Conservation (phyloP, 306 rosid species). For the Argentina anserina region DNA sequence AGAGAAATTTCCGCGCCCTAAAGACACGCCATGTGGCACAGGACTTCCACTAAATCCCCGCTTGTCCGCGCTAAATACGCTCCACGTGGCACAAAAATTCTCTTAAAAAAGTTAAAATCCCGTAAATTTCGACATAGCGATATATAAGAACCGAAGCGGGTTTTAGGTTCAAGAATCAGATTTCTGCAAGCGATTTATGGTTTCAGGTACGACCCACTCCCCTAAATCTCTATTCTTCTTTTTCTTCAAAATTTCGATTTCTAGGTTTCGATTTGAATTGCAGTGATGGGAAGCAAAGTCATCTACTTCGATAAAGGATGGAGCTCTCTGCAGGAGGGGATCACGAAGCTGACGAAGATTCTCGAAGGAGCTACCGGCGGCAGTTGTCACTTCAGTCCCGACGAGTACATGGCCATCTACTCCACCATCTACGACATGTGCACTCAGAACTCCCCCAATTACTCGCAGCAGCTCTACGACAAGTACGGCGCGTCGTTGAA, state of each 20-base stretch:
- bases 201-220: no score
- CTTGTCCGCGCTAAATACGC: no score
- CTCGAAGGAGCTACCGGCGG: not conserved
- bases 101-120: no score
- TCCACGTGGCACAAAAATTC: no score
- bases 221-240: no score
- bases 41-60: not conserved
- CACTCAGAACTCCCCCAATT: not conserved
- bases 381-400: not conserved
- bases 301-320: not conserved
- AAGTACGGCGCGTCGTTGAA: not conserved
- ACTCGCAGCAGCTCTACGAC: not conserved
- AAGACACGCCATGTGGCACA: no score
- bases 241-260: not conserved
- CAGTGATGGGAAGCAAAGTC: not conserved
- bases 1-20: no score
- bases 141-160: no score
- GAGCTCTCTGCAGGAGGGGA: not conserved
- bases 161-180: no score
- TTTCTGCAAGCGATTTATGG: no score
- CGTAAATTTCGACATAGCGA: no score
- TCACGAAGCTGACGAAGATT: not conserved
- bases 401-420: not conserved
- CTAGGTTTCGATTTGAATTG: not conserved
- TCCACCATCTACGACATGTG: not conserved